Conservation (phyloP, 441 rosid genomes). For the Eugenia klotzschiana region DNA sequence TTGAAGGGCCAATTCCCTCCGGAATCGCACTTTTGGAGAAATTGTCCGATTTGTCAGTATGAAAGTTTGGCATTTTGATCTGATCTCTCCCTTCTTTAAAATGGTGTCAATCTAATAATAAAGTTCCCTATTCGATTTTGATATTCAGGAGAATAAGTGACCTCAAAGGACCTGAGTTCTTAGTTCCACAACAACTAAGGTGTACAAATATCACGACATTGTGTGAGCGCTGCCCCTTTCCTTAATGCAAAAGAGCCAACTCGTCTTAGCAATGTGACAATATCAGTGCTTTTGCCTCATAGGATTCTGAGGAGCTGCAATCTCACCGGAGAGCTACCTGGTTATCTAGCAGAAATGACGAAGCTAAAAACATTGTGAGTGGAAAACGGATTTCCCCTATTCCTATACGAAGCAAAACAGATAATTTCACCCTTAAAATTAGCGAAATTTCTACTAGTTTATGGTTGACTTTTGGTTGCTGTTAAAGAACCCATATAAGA, state of each 20-base stretch:
- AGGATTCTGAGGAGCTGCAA: slow-evolving; percentile 1
- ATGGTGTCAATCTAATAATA: not conserved
- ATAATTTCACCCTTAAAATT: not conserved
- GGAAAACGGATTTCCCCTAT: not conserved
- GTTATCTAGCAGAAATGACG: not conserved
- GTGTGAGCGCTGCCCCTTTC: not conserved
- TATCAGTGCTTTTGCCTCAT: not conserved
- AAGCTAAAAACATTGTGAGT: not conserved
- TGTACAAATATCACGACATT: not conserved
- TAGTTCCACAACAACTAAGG: not conserved
- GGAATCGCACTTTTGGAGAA: not conserved
- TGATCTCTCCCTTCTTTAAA: not conserved
- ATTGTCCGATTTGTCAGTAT: not conserved
- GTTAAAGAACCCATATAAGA: not conserved
- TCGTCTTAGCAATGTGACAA: not conserved
- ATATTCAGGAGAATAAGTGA: not conserved
- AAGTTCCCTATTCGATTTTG: not conserved
- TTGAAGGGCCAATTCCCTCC: slow-evolving; percentile 1
- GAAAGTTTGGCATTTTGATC: not conserved
- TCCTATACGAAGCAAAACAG: not conserved
- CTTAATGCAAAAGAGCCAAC: not conserved
- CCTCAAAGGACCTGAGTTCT: not conserved
- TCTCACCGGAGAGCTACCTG: not conserved
- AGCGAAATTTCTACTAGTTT: not conserved
- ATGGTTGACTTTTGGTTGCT: not conserved